A percentile compares a stretch with the other conserved stretches of the same genome.
Evolutionary conservation across 2,329 filamentous ascomycete species (phyloP).

Genomic region (Colletotrichum eleusines): DNA sequence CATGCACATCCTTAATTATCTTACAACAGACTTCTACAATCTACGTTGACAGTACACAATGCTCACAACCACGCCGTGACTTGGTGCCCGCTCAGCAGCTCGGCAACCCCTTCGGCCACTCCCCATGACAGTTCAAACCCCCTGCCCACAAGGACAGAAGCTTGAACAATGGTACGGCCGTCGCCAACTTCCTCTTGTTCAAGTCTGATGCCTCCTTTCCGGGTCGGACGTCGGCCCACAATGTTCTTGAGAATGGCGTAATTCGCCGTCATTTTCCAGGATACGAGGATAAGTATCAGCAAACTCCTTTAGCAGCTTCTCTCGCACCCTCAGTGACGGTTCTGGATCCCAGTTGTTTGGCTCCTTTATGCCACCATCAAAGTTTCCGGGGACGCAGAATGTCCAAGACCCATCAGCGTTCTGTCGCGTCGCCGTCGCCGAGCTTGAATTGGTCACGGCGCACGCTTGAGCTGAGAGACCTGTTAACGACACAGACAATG

Average conservation of each 20-base stretch:
- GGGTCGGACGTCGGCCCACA: conserved; percentile 60
- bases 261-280: conserved; percentile 46
- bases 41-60: neutral
- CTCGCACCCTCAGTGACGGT: conserved; percentile 61
- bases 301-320: conserved; percentile 58
- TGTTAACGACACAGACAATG: neutral
- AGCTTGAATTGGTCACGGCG: conserved; percentile 55
- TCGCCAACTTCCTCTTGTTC: conserved; percentile 62
- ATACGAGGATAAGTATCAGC: conserved; percentile 52
- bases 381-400: conserved; percentile 71
- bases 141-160: conserved; percentile 71
- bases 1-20: neutral
- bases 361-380: conserved; percentile 74
- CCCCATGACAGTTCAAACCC: conserved; percentile 73
- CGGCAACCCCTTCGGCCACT: conserved; percentile 63
- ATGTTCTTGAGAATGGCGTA: conserved; percentile 56
- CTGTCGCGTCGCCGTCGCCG: conserved; percentile 67
- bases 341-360: conserved; percentile 65
- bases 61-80: conserved; percentile 13
- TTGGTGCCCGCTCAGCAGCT: conserved; percentile 49
- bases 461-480: conserved; percentile 57
- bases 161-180: conserved; percentile 57
- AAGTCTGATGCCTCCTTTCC: conserved; percentile 63
- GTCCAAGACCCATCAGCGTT: conserved; percentile 72
- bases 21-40: neutral